Percentiles rank a stretch among this genome's conserved stretches.
Conservation (phyloP, 805 yeast species). For the Saturnispora diversa region DNA sequence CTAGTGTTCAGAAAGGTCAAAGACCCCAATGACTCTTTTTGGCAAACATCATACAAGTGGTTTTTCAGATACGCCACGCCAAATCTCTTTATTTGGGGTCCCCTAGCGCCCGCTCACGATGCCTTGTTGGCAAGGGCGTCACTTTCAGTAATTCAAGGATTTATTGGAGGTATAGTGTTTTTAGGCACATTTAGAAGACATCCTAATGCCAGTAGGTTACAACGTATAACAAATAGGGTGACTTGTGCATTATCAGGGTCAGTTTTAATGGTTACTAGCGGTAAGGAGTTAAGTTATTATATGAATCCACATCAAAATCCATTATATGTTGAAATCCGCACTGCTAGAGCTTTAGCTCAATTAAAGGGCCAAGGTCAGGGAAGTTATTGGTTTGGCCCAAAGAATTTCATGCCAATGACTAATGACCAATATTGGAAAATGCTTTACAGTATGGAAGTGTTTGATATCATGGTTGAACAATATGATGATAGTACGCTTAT, state of each 20-base stretch:
- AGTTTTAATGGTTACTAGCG: constrained; percentile 12
- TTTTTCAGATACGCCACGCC: constrained; percentile 26
- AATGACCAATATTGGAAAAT: constrained; percentile 24
- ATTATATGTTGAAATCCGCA: constrained; percentile 22
- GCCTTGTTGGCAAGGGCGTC: constrained; percentile 21
- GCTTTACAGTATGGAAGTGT: constrained; percentile 16
- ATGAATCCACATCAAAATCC: constrained; percentile 21
- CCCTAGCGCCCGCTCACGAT: constrained; percentile 32
- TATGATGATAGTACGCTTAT: constrained; percentile 16
- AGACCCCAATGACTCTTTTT: constrained; percentile 22
- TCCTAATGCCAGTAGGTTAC: constrained; percentile 6
- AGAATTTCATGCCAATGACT: constrained; percentile 39
- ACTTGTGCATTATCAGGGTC: constrained; percentile 17
- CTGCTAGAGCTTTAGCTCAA: constrained; percentile 19
- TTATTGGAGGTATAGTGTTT: constrained; percentile 18
- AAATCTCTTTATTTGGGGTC: constrained; percentile 26
- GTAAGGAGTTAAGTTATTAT: constrained; percentile 16
- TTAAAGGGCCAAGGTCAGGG: constrained; percentile 31
- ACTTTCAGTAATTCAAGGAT: constrained; percentile 24
- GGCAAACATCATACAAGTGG: constrained; percentile 17
- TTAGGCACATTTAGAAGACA: constrained; percentile 12
- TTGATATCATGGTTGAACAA: constrained; percentile 17
- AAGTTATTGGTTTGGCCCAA: constrained; percentile 46
- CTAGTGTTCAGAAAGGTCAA: constrained; percentile 19
- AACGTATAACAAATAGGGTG: constrained; percentile 11